A percentile compares a stretch with the other conserved stretches of the same genome.
phyloP scores from a whole-genome alignment of 2,329 filamentous ascomycete genomes.

The Scleromitrula shiraiana region DNA sequence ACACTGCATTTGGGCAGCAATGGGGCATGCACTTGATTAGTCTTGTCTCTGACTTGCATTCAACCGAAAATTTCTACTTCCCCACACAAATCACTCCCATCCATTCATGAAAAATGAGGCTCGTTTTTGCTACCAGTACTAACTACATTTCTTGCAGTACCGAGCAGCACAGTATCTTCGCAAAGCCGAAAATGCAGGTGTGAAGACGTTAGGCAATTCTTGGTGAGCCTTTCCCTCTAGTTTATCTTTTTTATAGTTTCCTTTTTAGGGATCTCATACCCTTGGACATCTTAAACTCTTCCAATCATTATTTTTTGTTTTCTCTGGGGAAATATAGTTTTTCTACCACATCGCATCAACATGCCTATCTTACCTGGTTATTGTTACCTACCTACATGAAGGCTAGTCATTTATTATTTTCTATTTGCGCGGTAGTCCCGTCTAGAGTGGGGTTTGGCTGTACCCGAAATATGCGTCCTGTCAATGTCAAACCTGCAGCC shows the following conservation, averaged over 20 bases:
- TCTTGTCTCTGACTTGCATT: neutral
- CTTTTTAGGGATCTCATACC: neutral
- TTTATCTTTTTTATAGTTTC: neutral
- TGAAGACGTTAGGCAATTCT: slow-evolving; percentile 85
- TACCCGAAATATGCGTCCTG: neutral
- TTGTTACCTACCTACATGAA: too few relatives aligned
- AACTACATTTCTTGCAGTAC: slow-evolving; percentile 44
- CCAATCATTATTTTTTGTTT: neutral
- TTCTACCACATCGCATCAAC: too few relatives aligned
- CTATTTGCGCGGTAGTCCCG: neutral
- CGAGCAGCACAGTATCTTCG: slow-evolving; percentile 84
- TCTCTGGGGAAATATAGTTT: too few relatives aligned
- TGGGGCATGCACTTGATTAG: slow-evolving; percentile 25
- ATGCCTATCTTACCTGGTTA: neutral
- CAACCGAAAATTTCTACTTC: slow-evolving; percentile 5
- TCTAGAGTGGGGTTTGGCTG: neutral
- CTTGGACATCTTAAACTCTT: neutral
- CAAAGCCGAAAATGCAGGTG: slow-evolving; percentile 78
- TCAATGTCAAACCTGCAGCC: neutral
- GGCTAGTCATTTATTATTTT: too few relatives aligned
- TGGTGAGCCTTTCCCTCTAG: slow-evolving; percentile 57
- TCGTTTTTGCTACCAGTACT: slow-evolving; percentile 22
- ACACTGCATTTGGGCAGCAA: slow-evolving; percentile 39
- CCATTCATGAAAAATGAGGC: slow-evolving; percentile 36
- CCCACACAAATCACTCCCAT: slow-evolving; percentile 14